Evolutionary conservation across 2,329 filamentous ascomycete species (phyloP).

Genomic region (Paraconiothyrium sp.): DNA sequence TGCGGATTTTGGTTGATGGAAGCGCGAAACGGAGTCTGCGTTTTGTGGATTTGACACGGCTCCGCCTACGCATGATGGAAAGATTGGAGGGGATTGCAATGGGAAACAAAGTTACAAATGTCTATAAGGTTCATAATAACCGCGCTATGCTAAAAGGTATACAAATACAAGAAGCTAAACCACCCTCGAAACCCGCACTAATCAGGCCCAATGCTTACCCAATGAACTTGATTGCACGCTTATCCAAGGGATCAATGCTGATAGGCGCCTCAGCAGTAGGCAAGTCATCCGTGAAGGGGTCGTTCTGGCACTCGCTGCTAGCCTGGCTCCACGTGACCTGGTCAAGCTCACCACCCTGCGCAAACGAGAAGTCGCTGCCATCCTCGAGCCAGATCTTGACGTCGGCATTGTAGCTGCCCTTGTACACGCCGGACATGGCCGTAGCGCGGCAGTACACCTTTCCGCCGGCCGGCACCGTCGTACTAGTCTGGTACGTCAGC

Average conservation of each 20-base stretch:
- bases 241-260: background rate
- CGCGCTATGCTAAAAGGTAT: background rate
- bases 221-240: conserved; percentile 10
- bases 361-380: conserved; percentile 22
- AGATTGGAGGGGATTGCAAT: too few relatives aligned
- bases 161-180: background rate
- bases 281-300: conserved; percentile 11
- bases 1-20: too few relatives aligned
- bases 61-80: too few relatives aligned
- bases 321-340: conserved; percentile 28
- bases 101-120: background rate
- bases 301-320: conserved; percentile 24
- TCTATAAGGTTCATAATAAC: background rate
- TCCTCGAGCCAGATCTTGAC: conserved; percentile 30
- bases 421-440: conserved; percentile 25
- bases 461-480: conserved; percentile 24
- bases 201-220: background rate
- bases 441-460: conserved; percentile 27
- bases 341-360: conserved; percentile 24
- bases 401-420: conserved; percentile 21
- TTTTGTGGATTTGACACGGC: too few relatives aligned
- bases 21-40: too few relatives aligned
- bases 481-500: conserved; percentile 22
- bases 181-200: background rate
- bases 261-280: conserved; percentile 9